phyloP scores from a whole-genome alignment of 2,329 filamentous ascomycete species.

The Rutstroemia sydowiana region DNA sequence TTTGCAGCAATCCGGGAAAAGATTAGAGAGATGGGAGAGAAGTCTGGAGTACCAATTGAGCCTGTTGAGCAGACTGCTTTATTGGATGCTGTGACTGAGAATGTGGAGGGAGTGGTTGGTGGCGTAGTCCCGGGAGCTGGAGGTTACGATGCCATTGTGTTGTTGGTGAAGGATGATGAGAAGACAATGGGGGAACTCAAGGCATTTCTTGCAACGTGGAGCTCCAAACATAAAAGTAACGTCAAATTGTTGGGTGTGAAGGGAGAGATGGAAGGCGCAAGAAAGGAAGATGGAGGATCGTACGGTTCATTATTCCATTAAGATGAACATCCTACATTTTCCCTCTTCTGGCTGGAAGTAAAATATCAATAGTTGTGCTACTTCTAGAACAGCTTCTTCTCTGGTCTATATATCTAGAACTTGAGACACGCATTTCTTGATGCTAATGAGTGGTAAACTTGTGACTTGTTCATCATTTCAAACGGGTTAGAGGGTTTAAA shows the following conservation, averaged over 20 bases:
- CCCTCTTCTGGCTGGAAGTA: background rate
- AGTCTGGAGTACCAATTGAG: slow-evolving; percentile 79
- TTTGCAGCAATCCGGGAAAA: slow-evolving; percentile 48
- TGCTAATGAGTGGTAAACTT: no score
- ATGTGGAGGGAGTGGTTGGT: slow-evolving; percentile 72
- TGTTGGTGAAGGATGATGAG: slow-evolving; percentile 69
- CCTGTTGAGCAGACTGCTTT: slow-evolving; percentile 77
- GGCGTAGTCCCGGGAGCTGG: slow-evolving; percentile 88
- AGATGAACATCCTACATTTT: background rate
- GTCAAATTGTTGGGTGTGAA: slow-evolving; percentile 63
- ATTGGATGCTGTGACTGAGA: slow-evolving; percentile 63
- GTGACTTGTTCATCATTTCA: no score
- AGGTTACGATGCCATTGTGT: slow-evolving; percentile 80
- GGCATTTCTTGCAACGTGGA: slow-evolving; percentile 60
- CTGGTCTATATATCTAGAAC: no score
- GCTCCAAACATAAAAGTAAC: slow-evolving; percentile 46
- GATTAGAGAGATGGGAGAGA: slow-evolving; percentile 68
- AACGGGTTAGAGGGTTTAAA: no score
- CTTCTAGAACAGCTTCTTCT: no score
- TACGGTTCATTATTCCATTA: slow-evolving; percentile 9
- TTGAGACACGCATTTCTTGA: no score
- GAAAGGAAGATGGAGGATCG: slow-evolving; percentile 34
- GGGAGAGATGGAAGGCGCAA: slow-evolving; percentile 64
- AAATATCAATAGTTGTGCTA: no score
- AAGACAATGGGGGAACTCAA: slow-evolving; percentile 54